These are phyloP conservation scores for Tirmania nivea DNA, from an alignment of 495 filamentous ascomycete species.

Conservation along the genomic window DNA sequence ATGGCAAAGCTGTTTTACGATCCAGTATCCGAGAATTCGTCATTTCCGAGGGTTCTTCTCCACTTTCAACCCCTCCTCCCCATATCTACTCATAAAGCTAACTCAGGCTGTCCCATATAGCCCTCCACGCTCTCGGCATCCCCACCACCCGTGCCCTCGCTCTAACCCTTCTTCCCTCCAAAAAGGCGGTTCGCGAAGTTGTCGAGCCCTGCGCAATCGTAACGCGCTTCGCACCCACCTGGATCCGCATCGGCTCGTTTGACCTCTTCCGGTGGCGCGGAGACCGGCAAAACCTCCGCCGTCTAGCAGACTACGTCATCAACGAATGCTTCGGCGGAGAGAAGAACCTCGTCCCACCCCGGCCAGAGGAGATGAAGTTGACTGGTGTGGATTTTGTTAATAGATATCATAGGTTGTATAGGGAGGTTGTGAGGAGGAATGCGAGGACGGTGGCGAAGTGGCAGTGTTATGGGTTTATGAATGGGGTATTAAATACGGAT, in stretches of 20 bases:
- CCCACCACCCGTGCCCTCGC: conserved; percentile 73
- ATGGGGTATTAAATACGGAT: conserved; percentile 89
- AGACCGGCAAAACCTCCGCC: conserved; percentile 48
- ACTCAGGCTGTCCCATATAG: neutral
- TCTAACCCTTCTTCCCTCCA: conserved; percentile 49
- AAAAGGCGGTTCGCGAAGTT: conserved; percentile 52
- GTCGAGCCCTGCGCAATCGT: conserved; percentile 91
- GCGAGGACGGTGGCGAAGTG: conserved; percentile 76
- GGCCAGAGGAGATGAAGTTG: conserved; percentile 35
- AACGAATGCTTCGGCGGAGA: conserved; percentile 74
- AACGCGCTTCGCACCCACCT: conserved; percentile 68
- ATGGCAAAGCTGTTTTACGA: conserved; percentile 80
- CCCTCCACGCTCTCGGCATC: conserved; percentile 57
- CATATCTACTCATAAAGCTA: conserved; percentile 13
- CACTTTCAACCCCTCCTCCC: conserved; percentile 1
- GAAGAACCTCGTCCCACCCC: conserved; percentile 46
- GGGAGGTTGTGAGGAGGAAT: conserved; percentile 69
- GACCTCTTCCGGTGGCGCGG: conserved; percentile 65
- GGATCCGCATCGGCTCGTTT: conserved; percentile 87
- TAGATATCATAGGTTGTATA: conserved; percentile 64
- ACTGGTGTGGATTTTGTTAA: conserved; percentile 50
- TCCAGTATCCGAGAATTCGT: conserved; percentile 86
- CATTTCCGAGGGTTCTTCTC: conserved; percentile 44
- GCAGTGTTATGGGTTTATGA: conserved; percentile 97
- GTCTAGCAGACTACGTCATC: conserved; percentile 57